Percentiles rank a stretch among this genome's conserved stretches.
Conservation (phyloP, 331 rosid species). For the Erythrophleum ivorense region DNA sequence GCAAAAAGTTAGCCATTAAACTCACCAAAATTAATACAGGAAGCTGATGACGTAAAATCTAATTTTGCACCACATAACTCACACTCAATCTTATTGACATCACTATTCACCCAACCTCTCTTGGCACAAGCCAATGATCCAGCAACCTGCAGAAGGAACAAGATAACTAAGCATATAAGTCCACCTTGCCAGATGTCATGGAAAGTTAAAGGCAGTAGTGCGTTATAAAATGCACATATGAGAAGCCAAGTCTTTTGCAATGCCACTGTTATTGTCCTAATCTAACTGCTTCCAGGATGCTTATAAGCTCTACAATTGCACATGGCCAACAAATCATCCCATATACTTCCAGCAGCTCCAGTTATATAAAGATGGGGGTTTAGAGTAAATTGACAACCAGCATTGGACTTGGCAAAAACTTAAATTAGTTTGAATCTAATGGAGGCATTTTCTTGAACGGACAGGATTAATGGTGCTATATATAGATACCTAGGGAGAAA, state of each 20-base stretch:
- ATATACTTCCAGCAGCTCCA: neutral
- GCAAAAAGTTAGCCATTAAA: neutral
- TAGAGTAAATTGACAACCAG: neutral
- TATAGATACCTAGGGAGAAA: neutral
- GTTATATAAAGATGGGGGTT: neutral
- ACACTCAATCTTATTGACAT: constrained; percentile 76
- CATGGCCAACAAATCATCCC: neutral
- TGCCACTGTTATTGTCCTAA: neutral
- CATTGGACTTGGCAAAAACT: neutral
- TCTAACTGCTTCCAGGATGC: constrained; percentile 21
- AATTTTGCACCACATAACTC: constrained; percentile 74
- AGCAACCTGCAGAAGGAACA: constrained; percentile 59
- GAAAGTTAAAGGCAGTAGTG: neutral
- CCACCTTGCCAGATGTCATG: neutral
- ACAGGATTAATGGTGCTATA: neutral
- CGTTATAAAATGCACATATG: neutral
- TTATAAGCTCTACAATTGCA: neutral
- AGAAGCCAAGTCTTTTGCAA: neutral
- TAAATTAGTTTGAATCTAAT: neutral
- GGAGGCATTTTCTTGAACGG: neutral
- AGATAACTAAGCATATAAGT: neutral
- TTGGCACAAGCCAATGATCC: constrained; percentile 85
- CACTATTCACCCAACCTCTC: constrained; percentile 91
- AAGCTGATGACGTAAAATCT: constrained; percentile 54
- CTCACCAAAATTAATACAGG: constrained; percentile 48